Base-by-base conservation (phyloP, 208 protist species). In the Crithidia acanthocephali region DNA sequence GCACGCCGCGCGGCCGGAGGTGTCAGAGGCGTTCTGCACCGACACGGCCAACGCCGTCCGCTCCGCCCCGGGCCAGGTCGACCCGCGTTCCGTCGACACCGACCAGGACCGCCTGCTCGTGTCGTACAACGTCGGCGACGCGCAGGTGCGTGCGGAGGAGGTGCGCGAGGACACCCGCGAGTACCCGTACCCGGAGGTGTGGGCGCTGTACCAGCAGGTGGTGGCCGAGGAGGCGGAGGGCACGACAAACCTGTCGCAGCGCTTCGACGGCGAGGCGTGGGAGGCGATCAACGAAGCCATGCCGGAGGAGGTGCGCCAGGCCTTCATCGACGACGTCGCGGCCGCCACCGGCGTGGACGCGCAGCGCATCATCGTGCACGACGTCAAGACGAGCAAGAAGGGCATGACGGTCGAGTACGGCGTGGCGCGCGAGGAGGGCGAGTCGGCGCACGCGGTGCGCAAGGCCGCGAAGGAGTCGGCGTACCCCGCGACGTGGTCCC, bases 21-120 rank as follows among this genome's bases (percentile, higher is more conserved):
- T 91, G 47, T 70, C 64, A n/a, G 74, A 85, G 47, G 73, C 80
- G n/a, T 91, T 91, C 71, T 57, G 72, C 53, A 60, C 65, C 20
- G 85, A 91, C 58, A 83, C 69, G 27, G 73, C 80, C 47, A 74
- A 72, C 16, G 79, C 79, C 20, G 64, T 88, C 18, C 67, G 66
- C 18, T 66, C 64, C 30, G 40, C 37, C 20, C 63, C 44, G 22
- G 72, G 66, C 60, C 73, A 42, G 56, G 66, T 90, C 22, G 74
- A 76, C n/a, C 74, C 68, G 16, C 51, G 67, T 57, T 74, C 73
- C n/a, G 62, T 91, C 33, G 65, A 75, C 57, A 77, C 82, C 0
- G 76, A 74, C 28, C 70, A 78, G 56, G 56, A 79, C 42, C 79
- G 80, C 56, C 71, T 86, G 62, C 74, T 84, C 23, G 62, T 81